Percentiles rank a stretch among this genome's conserved stretches.
Conservation (phyloP, 768 basidiomycete species). For the Boletus rex-veris region DNA sequence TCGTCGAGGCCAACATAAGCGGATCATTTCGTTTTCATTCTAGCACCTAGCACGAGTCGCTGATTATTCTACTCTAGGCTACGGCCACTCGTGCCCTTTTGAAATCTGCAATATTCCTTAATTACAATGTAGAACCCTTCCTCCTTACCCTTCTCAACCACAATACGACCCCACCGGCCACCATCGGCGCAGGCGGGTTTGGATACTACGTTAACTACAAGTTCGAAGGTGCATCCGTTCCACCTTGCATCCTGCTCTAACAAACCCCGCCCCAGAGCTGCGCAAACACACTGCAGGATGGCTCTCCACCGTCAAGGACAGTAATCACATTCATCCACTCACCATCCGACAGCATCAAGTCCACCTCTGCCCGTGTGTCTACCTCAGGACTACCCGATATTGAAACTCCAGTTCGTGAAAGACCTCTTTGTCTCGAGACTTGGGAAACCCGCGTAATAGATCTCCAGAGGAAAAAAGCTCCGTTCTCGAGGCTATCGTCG, state of each 20-base stretch:
- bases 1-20: too few species aligned
- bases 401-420: too few species aligned
- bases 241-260: not conserved
- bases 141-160: too few species aligned
- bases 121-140: too few species aligned
- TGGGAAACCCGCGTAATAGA: conserved; percentile 38
- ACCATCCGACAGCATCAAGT: conserved; percentile 48
- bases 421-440: conserved; percentile 20
- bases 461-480: conserved; percentile 80
- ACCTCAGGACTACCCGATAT: too few species aligned
- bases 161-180: conserved; percentile 21
- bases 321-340: conserved; percentile 59
- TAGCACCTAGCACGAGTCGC: too few species aligned
- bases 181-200: conserved; percentile 85
- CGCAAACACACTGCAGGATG: conserved; percentile 64
- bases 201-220: conserved; percentile 98
- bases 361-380: too few species aligned
- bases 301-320: conserved; percentile 63
- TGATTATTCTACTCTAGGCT: too few species aligned
- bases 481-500: conserved; percentile 95
- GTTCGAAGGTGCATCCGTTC: conserved; percentile 70
- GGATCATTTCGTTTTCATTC: too few species aligned
- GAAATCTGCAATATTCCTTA: too few species aligned
- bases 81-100: too few species aligned
- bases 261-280: conserved; percentile 49